These are phyloP conservation scores for Colletotrichum lupini DNA, from an alignment of 2,329 filamentous ascomycete species.

Conservation along the genomic window DNA sequence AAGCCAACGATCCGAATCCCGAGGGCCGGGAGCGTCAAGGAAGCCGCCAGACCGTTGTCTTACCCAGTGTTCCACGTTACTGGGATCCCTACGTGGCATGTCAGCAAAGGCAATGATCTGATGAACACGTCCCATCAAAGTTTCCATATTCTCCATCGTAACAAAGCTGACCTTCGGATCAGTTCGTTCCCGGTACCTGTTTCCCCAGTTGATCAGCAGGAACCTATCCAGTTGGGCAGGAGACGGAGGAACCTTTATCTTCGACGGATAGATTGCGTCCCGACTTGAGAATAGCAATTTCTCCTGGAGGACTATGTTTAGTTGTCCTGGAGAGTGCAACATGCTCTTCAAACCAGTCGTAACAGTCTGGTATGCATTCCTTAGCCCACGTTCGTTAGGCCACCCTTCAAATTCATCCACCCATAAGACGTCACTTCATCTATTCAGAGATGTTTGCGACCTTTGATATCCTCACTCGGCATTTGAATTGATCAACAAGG, in stretches of 20 bases:
- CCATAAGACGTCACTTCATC: background rate
- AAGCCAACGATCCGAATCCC: constrained; percentile 3
- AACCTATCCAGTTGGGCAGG: background rate
- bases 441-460: background rate
- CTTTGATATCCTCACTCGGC: background rate
- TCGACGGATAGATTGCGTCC: background rate
- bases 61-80: constrained; percentile 10
- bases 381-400: background rate
- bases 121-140: background rate
- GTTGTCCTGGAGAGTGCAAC: background rate
- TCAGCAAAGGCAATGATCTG: background rate
- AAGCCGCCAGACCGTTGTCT: background rate
- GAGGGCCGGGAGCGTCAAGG: background rate
- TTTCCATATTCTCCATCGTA: background rate
- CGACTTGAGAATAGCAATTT: background rate
- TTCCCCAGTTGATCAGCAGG: background rate
- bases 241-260: background rate
- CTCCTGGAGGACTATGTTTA: too few species aligned
- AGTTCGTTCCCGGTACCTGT: background rate
- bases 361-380: background rate
- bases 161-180: background rate
- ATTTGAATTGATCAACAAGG: background rate
- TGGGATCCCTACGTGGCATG: background rate
- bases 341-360: background rate
- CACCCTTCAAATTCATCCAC: background rate